These are phyloP conservation scores for Aspergillus conjunctus DNA, from an alignment of 495 filamentous ascomycete species.

Conservation along the genomic window DNA sequence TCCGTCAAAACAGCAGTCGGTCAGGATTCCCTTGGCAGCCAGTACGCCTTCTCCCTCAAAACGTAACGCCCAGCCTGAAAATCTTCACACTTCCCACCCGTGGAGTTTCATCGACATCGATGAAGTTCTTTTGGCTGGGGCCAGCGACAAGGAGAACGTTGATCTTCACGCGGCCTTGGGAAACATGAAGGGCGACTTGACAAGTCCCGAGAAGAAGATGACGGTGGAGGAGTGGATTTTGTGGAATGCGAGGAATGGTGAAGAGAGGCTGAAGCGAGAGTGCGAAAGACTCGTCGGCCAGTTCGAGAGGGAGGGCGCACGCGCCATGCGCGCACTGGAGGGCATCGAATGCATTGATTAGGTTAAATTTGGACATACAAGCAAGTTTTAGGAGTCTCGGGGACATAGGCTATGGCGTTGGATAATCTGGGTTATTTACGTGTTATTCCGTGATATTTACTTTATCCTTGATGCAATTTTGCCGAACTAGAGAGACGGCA, in stretches of 20 bases:
- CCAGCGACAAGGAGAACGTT: slow-evolving; percentile 59
- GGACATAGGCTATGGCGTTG: slow-evolving; percentile 29
- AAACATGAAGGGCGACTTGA: slow-evolving; percentile 59
- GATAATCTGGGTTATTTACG: slow-evolving; percentile 22
- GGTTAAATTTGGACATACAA: slow-evolving; percentile 23
- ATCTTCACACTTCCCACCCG: slow-evolving; percentile 59
- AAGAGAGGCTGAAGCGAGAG: slow-evolving; percentile 73
- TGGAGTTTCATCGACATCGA: slow-evolving; percentile 78
- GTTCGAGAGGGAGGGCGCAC: slow-evolving; percentile 80
- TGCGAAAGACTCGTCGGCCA: slow-evolving; percentile 77
- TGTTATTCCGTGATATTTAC: slow-evolving; percentile 17
- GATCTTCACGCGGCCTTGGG: slow-evolving; percentile 45
- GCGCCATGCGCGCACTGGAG: slow-evolving; percentile 75
- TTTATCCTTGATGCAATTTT: slow-evolving; percentile 19
- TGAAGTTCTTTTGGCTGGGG: slow-evolving; percentile 50
- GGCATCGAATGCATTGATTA: slow-evolving; percentile 62
- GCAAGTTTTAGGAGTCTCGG: slow-evolving; percentile 23
- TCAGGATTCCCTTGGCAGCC: slow-evolving; percentile 50
- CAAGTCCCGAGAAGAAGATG: slow-evolving; percentile 81
- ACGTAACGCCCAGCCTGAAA: slow-evolving; percentile 56
- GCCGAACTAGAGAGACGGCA: slow-evolving; percentile 22
- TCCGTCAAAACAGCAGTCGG: slow-evolving; percentile 42
- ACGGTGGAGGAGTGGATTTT: slow-evolving; percentile 91
- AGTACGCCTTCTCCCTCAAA: slow-evolving; percentile 72
- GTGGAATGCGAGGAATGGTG: slow-evolving; percentile 75